phyloP scores from a whole-genome alignment of 2,329 filamentous ascomycete species.

The Fusarium sacchari region DNA sequence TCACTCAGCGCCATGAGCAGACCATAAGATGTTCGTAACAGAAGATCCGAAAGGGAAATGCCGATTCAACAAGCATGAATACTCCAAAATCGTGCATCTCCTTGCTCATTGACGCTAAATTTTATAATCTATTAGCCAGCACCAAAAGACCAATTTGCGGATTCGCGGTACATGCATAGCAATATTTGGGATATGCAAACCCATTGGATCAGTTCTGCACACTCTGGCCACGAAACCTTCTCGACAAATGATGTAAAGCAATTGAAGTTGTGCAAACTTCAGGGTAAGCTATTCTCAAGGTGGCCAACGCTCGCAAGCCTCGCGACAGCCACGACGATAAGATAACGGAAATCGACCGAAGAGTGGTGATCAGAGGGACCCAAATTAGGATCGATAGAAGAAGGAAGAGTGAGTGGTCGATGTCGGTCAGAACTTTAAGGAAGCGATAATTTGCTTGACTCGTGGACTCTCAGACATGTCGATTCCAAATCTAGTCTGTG shows the following conservation, averaged over 20 bases:
- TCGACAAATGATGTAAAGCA: neutral
- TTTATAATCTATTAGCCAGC: accelerated
- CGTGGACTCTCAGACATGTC: neutral
- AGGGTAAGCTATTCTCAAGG: neutral
- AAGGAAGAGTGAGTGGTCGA: neutral
- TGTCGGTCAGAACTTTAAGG: neutral
- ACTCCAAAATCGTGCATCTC: too few species aligned
- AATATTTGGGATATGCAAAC: neutral
- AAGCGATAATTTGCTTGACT: neutral
- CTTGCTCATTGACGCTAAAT: accelerated
- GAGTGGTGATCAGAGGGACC: neutral
- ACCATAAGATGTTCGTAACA: accelerated
- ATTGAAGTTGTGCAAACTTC: neutral
- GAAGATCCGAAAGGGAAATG: neutral
- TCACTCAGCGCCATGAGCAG: too few species aligned
- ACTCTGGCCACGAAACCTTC: neutral
- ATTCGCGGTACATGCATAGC: neutral
- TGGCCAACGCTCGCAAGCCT: neutral
- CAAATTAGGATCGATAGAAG: neutral
- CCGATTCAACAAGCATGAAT: neutral
- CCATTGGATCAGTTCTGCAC: neutral
- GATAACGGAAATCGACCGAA: neutral
- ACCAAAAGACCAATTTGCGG: neutral
- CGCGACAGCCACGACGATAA: neutral
- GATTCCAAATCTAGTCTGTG: neutral